A percentile compares a stretch with the other conserved stretches of the same genome.
Evolutionary conservation across 768 basidiomycete genomes (phyloP).

Genomic region (Collybia nuda): DNA sequence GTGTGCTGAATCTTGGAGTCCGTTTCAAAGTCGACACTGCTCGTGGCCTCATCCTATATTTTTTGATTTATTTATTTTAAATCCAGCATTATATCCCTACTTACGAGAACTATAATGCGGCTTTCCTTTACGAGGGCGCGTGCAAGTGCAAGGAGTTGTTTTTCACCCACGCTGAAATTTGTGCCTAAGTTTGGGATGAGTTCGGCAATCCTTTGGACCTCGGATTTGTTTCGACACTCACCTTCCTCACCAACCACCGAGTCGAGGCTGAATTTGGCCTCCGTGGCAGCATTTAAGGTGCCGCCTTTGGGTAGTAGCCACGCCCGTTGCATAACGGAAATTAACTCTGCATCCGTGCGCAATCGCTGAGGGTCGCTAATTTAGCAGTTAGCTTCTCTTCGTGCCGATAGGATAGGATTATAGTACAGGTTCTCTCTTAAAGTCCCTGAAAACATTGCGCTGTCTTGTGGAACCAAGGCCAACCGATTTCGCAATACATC

Average conservation of each 20-base stretch:
- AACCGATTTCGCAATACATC: conserved; percentile 50
- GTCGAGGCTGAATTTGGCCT: conserved; percentile 65
- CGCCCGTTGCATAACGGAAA: conserved; percentile 60
- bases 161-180: conserved; percentile 67
- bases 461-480: conserved; percentile 70
- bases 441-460: conserved; percentile 48
- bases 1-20: conserved; percentile 61
- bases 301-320: conserved; percentile 58
- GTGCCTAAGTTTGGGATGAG: conserved; percentile 32
- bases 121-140: conserved; percentile 63
- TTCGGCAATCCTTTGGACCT: neutral
- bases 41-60: conserved; percentile 59
- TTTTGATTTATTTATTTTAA: neutral
- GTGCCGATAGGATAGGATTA: neutral
- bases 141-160: conserved; percentile 60
- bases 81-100: conserved; percentile 12
- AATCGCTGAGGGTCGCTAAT: conserved; percentile 28
- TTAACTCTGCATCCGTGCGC: conserved; percentile 58
- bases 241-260: conserved; percentile 64
- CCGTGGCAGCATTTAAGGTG: conserved; percentile 38
- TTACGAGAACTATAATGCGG: conserved; percentile 53
- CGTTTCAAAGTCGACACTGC: conserved; percentile 59
- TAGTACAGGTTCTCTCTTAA: conserved; percentile 44
- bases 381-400: neutral
- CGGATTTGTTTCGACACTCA: conserved; percentile 10